Percentiles rank a stretch among this genome's conserved stretches.
phyloP scores from a whole-genome alignment of 164 flowering plant species.

The Saururus chinensis region DNA sequence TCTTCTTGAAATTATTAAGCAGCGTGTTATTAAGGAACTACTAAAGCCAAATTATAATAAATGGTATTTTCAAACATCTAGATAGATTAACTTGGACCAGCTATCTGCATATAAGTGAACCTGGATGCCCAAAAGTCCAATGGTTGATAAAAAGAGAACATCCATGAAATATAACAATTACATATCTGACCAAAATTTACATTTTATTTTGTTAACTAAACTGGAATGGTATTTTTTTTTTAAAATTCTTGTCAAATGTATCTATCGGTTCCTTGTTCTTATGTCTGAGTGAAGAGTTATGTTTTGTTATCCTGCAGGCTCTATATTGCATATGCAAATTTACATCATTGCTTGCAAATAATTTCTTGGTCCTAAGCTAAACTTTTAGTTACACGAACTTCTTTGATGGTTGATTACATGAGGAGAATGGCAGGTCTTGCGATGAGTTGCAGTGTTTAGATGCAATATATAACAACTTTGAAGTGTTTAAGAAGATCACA shows the following conservation, averaged over 20 bases:
- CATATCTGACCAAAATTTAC: too few relatives aligned
- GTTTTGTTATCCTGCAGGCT: not conserved
- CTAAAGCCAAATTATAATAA: too few relatives aligned
- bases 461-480: not conserved
- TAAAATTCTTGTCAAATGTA: not conserved
- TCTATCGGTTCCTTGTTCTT: not conserved
- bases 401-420: too few relatives aligned
- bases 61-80: not conserved
- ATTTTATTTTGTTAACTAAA: too few relatives aligned
- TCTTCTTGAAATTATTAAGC: too few relatives aligned
- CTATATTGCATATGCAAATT: not conserved
- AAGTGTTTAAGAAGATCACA: not conserved
- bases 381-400: too few relatives aligned
- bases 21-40: too few relatives aligned
- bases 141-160: too few relatives aligned
- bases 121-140: not conserved
- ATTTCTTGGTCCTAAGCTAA: not conserved
- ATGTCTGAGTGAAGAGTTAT: too few relatives aligned
- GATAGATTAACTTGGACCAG: not conserved
- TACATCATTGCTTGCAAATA: not conserved
- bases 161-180: too few relatives aligned
- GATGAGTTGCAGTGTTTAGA: not conserved
- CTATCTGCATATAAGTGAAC: not conserved
- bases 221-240: too few relatives aligned
- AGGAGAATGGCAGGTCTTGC: too few relatives aligned